Evolutionary conservation across 768 basidiomycete genomes (phyloP), one percentile per base, ranked within the genome.

Genomic region (Mycena olivaceomarginata): DNA sequence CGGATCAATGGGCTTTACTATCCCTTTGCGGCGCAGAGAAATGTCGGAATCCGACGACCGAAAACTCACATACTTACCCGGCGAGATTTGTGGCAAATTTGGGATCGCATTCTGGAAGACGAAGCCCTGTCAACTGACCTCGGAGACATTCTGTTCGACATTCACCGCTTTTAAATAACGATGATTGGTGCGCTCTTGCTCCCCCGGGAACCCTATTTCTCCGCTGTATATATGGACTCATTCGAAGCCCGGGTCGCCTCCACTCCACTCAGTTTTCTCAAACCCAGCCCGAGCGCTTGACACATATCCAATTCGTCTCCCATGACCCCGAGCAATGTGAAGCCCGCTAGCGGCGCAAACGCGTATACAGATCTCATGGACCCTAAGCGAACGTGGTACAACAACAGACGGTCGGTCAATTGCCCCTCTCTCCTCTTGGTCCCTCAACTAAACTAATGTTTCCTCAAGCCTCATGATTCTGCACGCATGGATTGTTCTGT

Each of bases 371-470:
- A 92, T 78, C 87, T 94, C 70, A 76, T 94, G 70, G 91, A 95
- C 84, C 93, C 93, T 6, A 90, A 82, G 72, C 88, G 92, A 81
- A 94, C 87, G 81, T 95, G 94, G 94, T 94, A 93, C 85, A 95
- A 93, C 86, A 95, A 95, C 88, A 90, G 84, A 84, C 88, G 94
- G 93, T 93, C 78, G 10, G 86, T 76, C 18, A 70, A 4, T n/a
- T 22, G 40, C 22, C 13, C 46, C 20, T 39, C 15, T 13, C 45
- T 9, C 7, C 9, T 39, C 22, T 13, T 40, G 63, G 37, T 39
- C 40, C 37, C 7, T 48, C 46, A 7, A 48, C 46, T 48, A 18
- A 62, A n/a, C 31, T 31, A 4, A 31, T 1, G 5, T 41, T 11
- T 8, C 20, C 13, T 12, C 13, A 75, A 93, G 93, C 73, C 82